Base-by-base conservation (phyloP, 768 basidiomycete genomes). In the Mycena indigotica region DNA sequence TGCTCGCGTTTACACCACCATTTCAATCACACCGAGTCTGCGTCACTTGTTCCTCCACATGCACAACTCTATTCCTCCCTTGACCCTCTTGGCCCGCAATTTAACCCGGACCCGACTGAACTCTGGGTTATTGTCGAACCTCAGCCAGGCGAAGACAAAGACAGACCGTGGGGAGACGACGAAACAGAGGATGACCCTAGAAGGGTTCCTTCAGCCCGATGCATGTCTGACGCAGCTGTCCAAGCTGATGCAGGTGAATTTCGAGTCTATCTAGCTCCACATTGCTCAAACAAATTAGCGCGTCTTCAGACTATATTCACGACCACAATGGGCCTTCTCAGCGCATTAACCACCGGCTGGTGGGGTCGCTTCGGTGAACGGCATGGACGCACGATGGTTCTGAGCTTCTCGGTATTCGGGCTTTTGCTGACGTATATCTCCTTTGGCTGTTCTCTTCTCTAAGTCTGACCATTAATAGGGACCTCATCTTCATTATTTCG, bases 291-390 rank as follows among this genome's bases (percentile, higher is more conserved):
- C 32, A 17, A 8, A 35, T 35, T 35, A 0, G 91, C 89, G 5
- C 80, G 82, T 29, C 72, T 93, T 4, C 91, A 93, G 66, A 86
- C 85, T 1, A 77, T 85, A 56, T 88, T 95, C 83, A 91, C 86
- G 0, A 85, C 87, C 13, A 86, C 79, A 5, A 88, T 88, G 84
- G 95, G 95, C 4, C 62, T 85, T 3, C 78, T 97, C 10, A 88
- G 89, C 16, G 92, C 91, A 0, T 70, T 96, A 28, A 95, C 91
- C 5, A 92, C 93, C 0, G 90, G 88, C 2, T 93, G 86, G 84
- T 97, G 95, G 95, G 91, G 92, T 39, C 84, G 83, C 55, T 89
- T 88, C 56, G 85, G 91, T 21, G 92, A 96, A 69, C 78, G 84
- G 19, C 73, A 88, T 61, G 95, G 95, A 12, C 79, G 95, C 46